Base-by-base conservation (phyloP, 768 basidiomycete genomes). In the Psilocybe cyanescens region DNA sequence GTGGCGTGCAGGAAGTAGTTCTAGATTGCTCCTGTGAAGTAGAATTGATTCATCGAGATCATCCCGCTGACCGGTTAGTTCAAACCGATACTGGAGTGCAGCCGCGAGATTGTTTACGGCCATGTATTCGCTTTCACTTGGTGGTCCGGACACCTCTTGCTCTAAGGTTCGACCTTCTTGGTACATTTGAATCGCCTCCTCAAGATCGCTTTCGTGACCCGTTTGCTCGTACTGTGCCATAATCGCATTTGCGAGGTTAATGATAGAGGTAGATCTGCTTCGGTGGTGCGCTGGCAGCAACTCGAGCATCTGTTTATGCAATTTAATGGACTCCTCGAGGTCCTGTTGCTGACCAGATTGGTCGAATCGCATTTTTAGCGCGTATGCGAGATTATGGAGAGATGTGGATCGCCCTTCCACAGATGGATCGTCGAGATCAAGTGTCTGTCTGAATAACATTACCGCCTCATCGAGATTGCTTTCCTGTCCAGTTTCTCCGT, bases 321-420 rank as follows among this genome's bases (percentile, higher is more conserved):
- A 8, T 3, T 12, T 28, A 48, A 58, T 30, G 3, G 19, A 24
- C 39, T 58, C 57, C 4, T 51, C 48, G 3, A 58, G 37, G n/a
- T 58, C 49, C 37, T 39, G 8, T 11, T 37, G 11, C 28, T 3
- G 0, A 8, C 37, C 37, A n/a, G 1, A 50, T 11, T n/a, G 24
- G n/a, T 31, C 6, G 49, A 39, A 39, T 39, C 3, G 7, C 11
- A 14, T 39, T 14, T 17, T 29, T 8, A 58, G 28, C 8, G 49
- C 48, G 16, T 31, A n/a, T 16, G 35, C 57, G 24, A 58, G 47
- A 24, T 51, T 51, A 19, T 57, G 29, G 8, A 57, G 57, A 51
- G 47, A 8, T 7, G 3, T n/a, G 11, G 31, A 35, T 30, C 19
- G 33, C 37, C 14, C 37, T 39, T 39, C 37, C 6, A 39, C 14